Evolutionary conservation across 306 rosid genomes (phyloP).

Genomic region (Alnus glutinosa): DNA sequence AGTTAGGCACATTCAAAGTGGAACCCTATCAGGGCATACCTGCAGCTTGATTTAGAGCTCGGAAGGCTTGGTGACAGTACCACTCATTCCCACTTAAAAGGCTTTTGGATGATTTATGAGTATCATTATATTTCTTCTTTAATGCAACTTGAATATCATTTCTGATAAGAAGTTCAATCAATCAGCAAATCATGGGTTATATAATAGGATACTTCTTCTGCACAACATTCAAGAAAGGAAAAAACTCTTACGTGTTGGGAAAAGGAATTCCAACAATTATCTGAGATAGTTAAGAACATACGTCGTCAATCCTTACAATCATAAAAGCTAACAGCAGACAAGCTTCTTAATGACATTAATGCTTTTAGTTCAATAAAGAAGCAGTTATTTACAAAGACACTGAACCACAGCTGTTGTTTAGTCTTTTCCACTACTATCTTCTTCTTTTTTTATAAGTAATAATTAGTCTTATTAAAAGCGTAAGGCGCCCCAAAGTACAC

Average conservation of each 20-base stretch:
- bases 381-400: slow-evolving; percentile 1
- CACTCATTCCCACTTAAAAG: slow-evolving; percentile 84
- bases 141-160: slow-evolving; percentile 76
- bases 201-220: slow-evolving; percentile 11
- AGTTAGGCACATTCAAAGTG: slow-evolving; percentile 6
- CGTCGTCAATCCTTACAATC: slow-evolving; percentile 26
- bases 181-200: slow-evolving; percentile 32
- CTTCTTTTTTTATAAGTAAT: too few relatives aligned
- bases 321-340: slow-evolving; percentile 15
- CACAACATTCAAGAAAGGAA: slow-evolving; percentile 24
- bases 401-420: background rate
- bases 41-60: slow-evolving; percentile 98
- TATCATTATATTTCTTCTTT: slow-evolving; percentile 85
- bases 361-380: background rate
- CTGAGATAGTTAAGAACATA: slow-evolving; percentile 70
- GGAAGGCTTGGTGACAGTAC: slow-evolving; percentile 97
- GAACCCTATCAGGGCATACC: slow-evolving; percentile 43
- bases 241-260: slow-evolving; percentile 81
- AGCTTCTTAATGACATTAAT: slow-evolving; percentile 19
- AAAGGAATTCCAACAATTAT: slow-evolving; percentile 94
- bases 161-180: slow-evolving; percentile 47
- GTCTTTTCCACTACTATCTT: background rate
- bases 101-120: slow-evolving; percentile 66
- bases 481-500: too few relatives aligned
- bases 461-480: too few relatives aligned